Evolutionary conservation across 2,329 filamentous ascomycete genomes (phyloP), one percentile per base, ranked within the genome.

Genomic region (Pestalotiopsis sp.): DNA sequence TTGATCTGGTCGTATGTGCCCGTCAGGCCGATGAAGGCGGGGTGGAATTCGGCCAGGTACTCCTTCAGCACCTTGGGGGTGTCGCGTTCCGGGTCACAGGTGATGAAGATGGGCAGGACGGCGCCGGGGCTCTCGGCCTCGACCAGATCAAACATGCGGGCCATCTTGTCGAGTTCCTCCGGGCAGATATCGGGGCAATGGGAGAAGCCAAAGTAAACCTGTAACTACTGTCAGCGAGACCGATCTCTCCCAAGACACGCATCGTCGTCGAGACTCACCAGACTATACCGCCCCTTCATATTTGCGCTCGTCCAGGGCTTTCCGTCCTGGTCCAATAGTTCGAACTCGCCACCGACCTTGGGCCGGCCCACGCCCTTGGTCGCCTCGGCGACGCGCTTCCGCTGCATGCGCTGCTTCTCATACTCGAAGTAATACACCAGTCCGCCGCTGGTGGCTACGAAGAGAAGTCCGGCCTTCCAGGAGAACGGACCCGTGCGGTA

Each of bases 91-190:
- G 96, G 96, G 78, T 99, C 96, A 83, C 96, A 98, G 60, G 94
- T 97, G 73, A 99, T 93, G 81, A 99, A 98, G 69, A 99, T 86
- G 36, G 95, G 93, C 38, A 91, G 84, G 73, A 98, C 82, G 64
- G 85, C 75, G 60, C 80, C 81, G 2, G 87, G 85, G 4, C 78
- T 76, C 74, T 86, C 81, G 64, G 83, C 83, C 73, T 90, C 84
- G 59, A 91, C 86, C 6, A 88, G 84, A 78, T 99, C 94, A 77
- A 97, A 92, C 89, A 98, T 97, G 69, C 87, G 87, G n/a, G 95
- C 93, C 95, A 99, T 98, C 85, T 99, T 99, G 84, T 99, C 96
- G 75, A 99, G 91, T 83, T 99, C 96, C 78, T 99, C 96, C 41
- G 96, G 96, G 84, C 96, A 99, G 79, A 99, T 99, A 80, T 99